These are phyloP conservation scores for Setaria italica DNA, from an alignment of 202 grass and related monocot genomes.

Conservation along the genomic window DNA sequence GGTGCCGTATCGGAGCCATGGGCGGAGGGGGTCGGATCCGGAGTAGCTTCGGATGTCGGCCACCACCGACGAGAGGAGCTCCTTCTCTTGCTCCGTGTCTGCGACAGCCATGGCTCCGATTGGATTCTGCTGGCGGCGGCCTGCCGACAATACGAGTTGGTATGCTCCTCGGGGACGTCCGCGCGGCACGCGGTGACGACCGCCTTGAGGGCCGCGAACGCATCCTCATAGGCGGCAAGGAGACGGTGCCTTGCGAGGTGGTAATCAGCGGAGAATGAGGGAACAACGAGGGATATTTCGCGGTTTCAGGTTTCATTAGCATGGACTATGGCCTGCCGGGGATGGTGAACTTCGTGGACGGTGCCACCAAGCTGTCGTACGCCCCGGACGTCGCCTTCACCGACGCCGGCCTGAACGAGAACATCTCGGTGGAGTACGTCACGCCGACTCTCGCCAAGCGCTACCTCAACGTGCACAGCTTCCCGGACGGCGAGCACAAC, in stretches of 20 bases:
- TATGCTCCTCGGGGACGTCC: constrained; percentile 13
- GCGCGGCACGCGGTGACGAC: constrained; percentile 47
- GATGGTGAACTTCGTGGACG: too few species aligned
- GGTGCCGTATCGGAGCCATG: constrained; percentile 77
- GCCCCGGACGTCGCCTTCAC: too few species aligned
- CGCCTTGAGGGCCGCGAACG: constrained; percentile 61
- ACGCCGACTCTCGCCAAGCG: too few species aligned
- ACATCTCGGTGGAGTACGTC: too few species aligned
- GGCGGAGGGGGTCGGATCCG: constrained; percentile 81
- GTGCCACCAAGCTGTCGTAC: too few species aligned
- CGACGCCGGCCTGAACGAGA: too few species aligned
- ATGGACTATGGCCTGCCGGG: too few species aligned
- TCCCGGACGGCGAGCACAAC: too few species aligned
- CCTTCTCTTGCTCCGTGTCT: constrained; percentile 51
- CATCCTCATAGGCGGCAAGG: constrained; percentile 75
- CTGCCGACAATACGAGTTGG: neutral
- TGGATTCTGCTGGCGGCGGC: neutral
- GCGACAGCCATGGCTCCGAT: constrained; percentile 47
- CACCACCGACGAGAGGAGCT: constrained; percentile 73
- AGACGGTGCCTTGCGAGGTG: constrained; percentile 66
- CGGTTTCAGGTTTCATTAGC: too few species aligned
- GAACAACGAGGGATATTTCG: too few species aligned
- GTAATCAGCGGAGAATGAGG: constrained; percentile 52
- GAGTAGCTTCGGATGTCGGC: constrained; percentile 69
- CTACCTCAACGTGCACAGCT: too few species aligned